Percentiles rank a stretch among this genome's conserved stretches.
Conservation (phyloP, 495 filamentous ascomycete species). For the Cairneyella variabilis region DNA sequence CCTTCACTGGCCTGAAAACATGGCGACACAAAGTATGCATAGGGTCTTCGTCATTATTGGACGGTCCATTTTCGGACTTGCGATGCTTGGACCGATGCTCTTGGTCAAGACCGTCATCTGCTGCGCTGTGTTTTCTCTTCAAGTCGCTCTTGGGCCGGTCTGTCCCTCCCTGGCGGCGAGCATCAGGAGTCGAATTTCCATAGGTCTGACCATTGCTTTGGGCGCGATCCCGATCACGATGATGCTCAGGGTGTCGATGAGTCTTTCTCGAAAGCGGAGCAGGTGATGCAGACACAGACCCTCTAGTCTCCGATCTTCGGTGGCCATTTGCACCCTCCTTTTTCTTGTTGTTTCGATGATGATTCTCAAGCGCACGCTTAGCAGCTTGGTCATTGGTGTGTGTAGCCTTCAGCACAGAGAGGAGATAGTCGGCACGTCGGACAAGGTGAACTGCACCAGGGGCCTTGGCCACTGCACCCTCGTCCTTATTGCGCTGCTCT, state of each 20-base stretch:
- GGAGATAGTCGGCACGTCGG: conserved; percentile 87
- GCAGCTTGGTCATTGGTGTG: conserved; percentile 65
- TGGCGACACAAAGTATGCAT: conserved; percentile 40
- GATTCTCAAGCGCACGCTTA: conserved; percentile 81
- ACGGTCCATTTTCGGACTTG: conserved; percentile 28
- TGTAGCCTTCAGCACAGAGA: conserved; percentile 82
- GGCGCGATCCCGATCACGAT: conserved; percentile 22
- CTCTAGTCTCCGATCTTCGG: conserved; percentile 43
- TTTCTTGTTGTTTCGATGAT: conserved; percentile 83
- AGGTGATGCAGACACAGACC: conserved; percentile 56
- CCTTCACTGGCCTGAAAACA: conserved; percentile 56
- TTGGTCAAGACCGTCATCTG: conserved; percentile 25
- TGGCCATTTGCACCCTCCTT: conserved; percentile 44
- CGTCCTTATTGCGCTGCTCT: conserved; percentile 75
- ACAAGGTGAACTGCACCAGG: conserved; percentile 96
- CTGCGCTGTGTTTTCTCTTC: conserved; percentile 32
- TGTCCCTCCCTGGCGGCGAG: conserved; percentile 5
- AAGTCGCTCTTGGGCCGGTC: conserved; percentile 26
- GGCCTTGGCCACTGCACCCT: conserved; percentile 78
- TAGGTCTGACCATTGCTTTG: conserved; percentile 16
- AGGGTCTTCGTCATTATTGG: conserved; percentile 32
- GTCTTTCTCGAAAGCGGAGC: conserved; percentile 42
- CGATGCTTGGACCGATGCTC: conserved; percentile 27
- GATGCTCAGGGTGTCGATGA: conserved; percentile 25
- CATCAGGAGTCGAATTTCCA: neutral